These are phyloP conservation scores for Schizosaccharomyces lindneri DNA, from an alignment of 805 yeast species.

Conservation along the genomic window DNA sequence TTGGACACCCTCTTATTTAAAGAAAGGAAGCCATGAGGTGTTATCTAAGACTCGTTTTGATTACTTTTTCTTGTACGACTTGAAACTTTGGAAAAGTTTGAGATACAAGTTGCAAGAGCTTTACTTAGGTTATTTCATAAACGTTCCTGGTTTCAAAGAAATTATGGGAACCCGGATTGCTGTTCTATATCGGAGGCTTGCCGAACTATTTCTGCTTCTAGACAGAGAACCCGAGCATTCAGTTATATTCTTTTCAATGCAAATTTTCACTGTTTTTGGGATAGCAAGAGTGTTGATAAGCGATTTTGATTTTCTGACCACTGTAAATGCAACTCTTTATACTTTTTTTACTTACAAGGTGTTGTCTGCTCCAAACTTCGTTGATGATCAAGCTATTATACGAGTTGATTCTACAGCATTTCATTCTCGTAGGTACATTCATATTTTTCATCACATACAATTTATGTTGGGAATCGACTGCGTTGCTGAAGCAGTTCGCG, in stretches of 20 bases:
- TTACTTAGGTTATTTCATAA: conserved; percentile 37
- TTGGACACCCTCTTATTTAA: not conserved
- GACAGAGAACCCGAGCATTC: conserved; percentile 82
- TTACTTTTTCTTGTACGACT: conserved; percentile 30
- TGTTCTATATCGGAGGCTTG: conserved; percentile 52
- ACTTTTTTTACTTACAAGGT: conserved; percentile 34
- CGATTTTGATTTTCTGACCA: conserved; percentile 34
- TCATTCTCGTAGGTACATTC: conserved; percentile 43
- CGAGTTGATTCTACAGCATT: conserved; percentile 6
- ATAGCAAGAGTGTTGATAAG: conserved; percentile 36
- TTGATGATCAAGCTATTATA: conserved; percentile 12
- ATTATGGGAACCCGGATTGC: conserved; percentile 57
- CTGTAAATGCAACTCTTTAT: conserved; percentile 36
- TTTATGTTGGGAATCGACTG: conserved; percentile 50
- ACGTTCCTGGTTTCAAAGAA: conserved; percentile 29
- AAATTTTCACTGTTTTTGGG: conserved; percentile 72
- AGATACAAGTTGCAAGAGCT: conserved; percentile 36
- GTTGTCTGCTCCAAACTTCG: conserved; percentile 21
- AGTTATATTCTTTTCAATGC: conserved; percentile 51
- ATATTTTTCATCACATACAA: conserved; percentile 53
- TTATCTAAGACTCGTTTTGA: conserved; percentile 2
- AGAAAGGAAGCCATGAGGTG: not conserved
- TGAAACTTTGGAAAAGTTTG: conserved; percentile 43
- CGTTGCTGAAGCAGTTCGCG: conserved; percentile 23
- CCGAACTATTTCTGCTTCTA: conserved; percentile 39